A percentile compares a stretch with the other conserved stretches of the same genome.
Conservation (phyloP, 1,284 basidiomycete species). For the Pascua sp. region DNA sequence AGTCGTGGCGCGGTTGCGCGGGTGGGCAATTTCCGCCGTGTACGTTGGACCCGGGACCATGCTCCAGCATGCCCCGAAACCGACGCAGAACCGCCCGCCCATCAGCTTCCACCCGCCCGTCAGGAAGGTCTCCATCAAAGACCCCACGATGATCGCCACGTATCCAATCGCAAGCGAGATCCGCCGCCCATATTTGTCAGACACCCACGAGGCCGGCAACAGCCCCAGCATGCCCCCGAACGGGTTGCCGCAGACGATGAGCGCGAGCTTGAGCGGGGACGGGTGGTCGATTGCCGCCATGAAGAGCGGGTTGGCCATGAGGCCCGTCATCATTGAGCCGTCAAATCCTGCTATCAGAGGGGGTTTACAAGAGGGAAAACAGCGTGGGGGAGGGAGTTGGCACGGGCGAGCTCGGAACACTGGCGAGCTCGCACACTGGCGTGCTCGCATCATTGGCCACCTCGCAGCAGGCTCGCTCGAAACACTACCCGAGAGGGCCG, state of each 20-base stretch:
- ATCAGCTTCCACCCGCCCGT: slow-evolving; percentile 3
- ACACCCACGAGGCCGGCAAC: not conserved
- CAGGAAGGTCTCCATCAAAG: slow-evolving; percentile 5
- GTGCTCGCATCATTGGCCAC: not conserved
- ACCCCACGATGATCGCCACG: not conserved
- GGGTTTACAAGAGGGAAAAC: no score
- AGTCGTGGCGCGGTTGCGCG: slow-evolving; percentile 6
- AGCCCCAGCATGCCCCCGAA: slow-evolving; percentile 1
- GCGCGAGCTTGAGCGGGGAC: not conserved
- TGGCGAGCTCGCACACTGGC: not conserved
- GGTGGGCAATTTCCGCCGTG: slow-evolving; percentile 14
- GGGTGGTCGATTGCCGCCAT: slow-evolving; percentile 1
- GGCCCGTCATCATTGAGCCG: slow-evolving; percentile 2
- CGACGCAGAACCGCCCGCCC: slow-evolving; percentile 6
- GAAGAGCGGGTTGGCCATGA: slow-evolving; percentile 4
- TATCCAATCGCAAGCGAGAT: not conserved
- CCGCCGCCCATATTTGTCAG: slow-evolving; percentile 3
- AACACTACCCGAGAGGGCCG: no score
- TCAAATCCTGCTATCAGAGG: slow-evolving; percentile 8
- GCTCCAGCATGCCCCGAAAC: slow-evolving; percentile 6
- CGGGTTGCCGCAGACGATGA: slow-evolving; percentile 2
- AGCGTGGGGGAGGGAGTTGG: not conserved
- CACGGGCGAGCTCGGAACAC: not conserved
- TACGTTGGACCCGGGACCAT: slow-evolving; percentile 3
- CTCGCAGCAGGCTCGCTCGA: no score